Base-by-base conservation (phyloP, 2,329 filamentous ascomycete species). In the Exophiala alcalophila region DNA sequence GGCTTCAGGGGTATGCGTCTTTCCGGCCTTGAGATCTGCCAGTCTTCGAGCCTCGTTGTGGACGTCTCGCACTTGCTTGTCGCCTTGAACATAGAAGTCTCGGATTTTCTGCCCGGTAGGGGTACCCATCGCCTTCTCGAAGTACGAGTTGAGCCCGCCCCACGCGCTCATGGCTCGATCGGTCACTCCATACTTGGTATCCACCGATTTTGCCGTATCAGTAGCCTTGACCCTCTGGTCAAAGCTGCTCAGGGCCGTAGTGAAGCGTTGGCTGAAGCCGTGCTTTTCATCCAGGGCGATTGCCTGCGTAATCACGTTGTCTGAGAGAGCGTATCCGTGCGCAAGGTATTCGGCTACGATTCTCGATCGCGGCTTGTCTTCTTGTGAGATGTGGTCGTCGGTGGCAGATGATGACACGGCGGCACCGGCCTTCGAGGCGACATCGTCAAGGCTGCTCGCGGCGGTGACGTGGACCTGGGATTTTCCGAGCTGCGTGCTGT, bases 271-370 rank as follows among this genome's bases (percentile, higher is more conserved):
- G 45, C 84, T 86, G 59, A 97, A 82, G 55, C 87, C 87, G 68
- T 97, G 90, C 71, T 91, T 84, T 64, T 85, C 73, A 72, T 98
- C 92, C 37, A 97, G 80, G 20, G 86, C 80, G 59, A 98, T 86
- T 51, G 88, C 91, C 51, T 78, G 78, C 70, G 92, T 78, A 57
- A 95, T 83, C 36, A 86, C 86, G 43, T 77, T 72, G 61, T 85
- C 82, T 49, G 78, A 89, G 53, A 97, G 75, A 26, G 82, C 78
- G 70, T 98, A 98, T 57, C 92, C 92, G 59, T 96, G 88, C 8
- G 92, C 90, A 23, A 98, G 84, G 68, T 97, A 96, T 72, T 98
- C 92, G 54, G 92, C 92, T 36, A 96, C 68, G 65, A 98, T 95
- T 59, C 92, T 87, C 27, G 86, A 81, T 59, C 90, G 85, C 11